phyloP scores from a whole-genome alignment of 2,329 filamentous ascomycete species.

The Aspergillus aculeatinus region DNA sequence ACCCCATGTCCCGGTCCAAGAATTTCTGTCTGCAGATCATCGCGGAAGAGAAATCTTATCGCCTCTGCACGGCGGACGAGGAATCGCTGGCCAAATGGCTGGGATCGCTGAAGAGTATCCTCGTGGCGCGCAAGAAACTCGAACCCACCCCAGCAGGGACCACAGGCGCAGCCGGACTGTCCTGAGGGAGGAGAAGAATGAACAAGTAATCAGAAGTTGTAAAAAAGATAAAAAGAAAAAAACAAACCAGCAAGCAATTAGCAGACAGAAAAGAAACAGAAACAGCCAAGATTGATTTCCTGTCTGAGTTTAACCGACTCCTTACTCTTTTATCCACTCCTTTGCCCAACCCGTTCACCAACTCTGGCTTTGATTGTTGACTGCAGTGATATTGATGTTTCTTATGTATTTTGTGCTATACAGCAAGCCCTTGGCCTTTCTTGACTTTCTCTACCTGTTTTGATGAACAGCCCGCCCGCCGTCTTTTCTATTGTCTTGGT shows the following conservation, averaged over 20 bases:
- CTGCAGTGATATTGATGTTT: neutral
- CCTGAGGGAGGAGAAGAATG: neutral
- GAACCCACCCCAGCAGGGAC: conserved; percentile 18
- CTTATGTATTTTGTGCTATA: neutral
- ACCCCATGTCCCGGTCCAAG: conserved; percentile 82
- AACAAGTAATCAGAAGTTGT: neutral
- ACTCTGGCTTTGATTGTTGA: no score
- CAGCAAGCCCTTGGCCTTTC: neutral
- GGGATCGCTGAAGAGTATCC: conserved; percentile 79
- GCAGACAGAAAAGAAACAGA: neutral
- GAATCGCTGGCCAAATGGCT: conserved; percentile 80
- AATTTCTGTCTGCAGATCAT: conserved; percentile 88
- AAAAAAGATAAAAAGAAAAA: neutral
- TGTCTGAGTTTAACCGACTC: neutral
- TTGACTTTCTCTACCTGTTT: neutral
- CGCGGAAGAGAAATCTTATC: conserved; percentile 81
- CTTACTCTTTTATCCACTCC: neutral
- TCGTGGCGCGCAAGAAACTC: conserved; percentile 38
- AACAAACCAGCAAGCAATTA: neutral
- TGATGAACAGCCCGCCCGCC: no score
- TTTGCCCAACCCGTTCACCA: neutral
- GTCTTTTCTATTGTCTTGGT: no score
- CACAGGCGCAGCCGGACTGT: conserved; percentile 10
- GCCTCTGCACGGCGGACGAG: conserved; percentile 76
- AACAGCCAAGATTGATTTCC: neutral